Base-by-base conservation (phyloP, 306 rosid genomes). In the Casuarina glauca region DNA sequence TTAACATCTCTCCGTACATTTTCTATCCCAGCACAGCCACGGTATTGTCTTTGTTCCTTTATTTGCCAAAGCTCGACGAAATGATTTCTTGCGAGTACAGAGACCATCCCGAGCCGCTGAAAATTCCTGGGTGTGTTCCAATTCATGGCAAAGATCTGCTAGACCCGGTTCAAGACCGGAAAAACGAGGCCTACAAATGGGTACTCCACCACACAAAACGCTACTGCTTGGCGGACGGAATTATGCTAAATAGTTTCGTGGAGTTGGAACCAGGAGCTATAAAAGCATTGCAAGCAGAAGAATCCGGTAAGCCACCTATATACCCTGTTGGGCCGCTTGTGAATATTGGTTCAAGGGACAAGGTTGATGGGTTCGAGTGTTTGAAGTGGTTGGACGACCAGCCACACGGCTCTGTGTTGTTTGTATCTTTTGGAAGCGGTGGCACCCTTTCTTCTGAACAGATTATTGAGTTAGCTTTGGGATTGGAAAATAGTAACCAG, bases 321-420 rank as follows among this genome's bases (percentile, higher is more conserved):
- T 77, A 80, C 46, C 53, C 82, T 0, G 39, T 84, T 4, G 84
- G 87, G 74, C 96, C 91, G 3, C 55, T 91, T 0, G 75, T 74
- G 0, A 74, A 77, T 2, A 16, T 11, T 50, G 80, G 81, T 43
- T 38, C 5, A 1, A 39, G 2, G 6, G 49, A 20, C 20, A 76
- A 17, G 16, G 60, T 12, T 7, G 49, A 15, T 4, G 76, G 39
- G 52, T 78, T 58, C 7, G 86, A 84, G 81, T 86, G 86, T 72
- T 50, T 82, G 49, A 81, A 5, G 13, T 93, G 97, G 97, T 57
- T 93, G 70, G 92, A 87, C 6, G 57, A 81, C 8, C 93, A 93
- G 64, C 91, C 92, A n/a, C 38, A 50, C 4, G 86, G 86, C 6
- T 82, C 88, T 9, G 89, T 91, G 0, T 39, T 91, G 5, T 89